Percentiles rank a stretch among this genome's conserved stretches.
Evolutionary conservation across 2,329 filamentous ascomycete genomes (phyloP).

Genomic region (Hymenoscyphus fraxineus): DNA sequence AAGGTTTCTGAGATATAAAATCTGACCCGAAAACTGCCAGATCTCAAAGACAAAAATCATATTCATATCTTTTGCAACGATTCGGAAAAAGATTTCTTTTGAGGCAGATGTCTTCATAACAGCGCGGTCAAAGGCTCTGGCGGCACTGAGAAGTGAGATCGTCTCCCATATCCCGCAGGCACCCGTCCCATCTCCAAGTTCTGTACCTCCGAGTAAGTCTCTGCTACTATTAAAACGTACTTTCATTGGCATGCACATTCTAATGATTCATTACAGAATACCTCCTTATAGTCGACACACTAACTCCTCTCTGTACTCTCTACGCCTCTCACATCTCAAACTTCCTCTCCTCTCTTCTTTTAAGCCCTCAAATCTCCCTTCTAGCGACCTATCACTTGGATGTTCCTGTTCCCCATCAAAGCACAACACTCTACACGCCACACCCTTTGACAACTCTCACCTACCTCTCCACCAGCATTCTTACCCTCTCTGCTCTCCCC

Average conservation of each 20-base stretch:
- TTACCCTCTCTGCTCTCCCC: constrained; percentile 67
- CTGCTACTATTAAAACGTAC: neutral
- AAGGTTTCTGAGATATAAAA: neutral
- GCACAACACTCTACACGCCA: constrained; percentile 55
- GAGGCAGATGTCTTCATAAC: constrained; percentile 66
- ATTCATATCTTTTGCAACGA: constrained; percentile 73
- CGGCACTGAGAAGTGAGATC: constrained; percentile 58
- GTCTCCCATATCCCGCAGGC: constrained; percentile 40
- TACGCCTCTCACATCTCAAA: constrained; percentile 56
- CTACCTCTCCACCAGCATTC: constrained; percentile 85
- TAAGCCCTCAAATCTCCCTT: constrained; percentile 65
- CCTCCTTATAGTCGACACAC: constrained; percentile 75
- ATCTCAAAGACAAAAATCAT: constrained; percentile 65
- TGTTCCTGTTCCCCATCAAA: constrained; percentile 51
- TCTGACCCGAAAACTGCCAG: constrained; percentile 36
- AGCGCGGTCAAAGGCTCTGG: constrained; percentile 55
- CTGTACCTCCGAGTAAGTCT: constrained; percentile 39
- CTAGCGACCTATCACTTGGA: constrained; percentile 81
- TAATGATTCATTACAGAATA: constrained; percentile 46
- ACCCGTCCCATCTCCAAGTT: constrained; percentile 13
- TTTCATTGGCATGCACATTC: neutral
- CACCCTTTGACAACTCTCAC: constrained; percentile 67
- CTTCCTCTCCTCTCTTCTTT: constrained; percentile 66
- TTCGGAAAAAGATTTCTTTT: constrained; percentile 52
- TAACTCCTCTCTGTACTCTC: constrained; percentile 61